A percentile compares a stretch with the other conserved stretches of the same genome.
Conservation (phyloP, 345 rosid species). For the Boechera divaricarpa region DNA sequence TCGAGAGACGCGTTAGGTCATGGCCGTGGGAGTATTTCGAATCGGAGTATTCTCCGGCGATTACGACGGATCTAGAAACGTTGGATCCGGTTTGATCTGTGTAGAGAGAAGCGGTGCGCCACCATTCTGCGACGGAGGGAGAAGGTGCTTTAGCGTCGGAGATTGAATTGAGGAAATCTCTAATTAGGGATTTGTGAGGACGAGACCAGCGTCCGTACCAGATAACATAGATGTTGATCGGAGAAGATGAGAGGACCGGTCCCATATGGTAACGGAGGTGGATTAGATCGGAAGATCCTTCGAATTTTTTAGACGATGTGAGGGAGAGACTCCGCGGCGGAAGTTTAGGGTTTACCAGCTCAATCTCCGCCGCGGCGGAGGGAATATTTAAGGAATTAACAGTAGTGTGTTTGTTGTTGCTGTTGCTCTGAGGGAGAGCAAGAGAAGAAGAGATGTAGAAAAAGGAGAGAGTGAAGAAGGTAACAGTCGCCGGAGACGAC, state of each 20-base stretch:
- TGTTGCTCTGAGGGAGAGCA: neutral
- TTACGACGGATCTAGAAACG: constrained; percentile 64
- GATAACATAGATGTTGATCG: constrained; percentile 81
- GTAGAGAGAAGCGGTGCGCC: constrained; percentile 87
- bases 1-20: constrained; percentile 72
- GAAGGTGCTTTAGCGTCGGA: constrained; percentile 53
- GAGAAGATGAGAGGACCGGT: constrained; percentile 86
- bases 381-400: constrained; percentile 45
- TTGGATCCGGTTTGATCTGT: constrained; percentile 96
- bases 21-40: constrained; percentile 62
- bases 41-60: constrained; percentile 80
- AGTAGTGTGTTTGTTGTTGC: neutral
- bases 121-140: constrained; percentile 87
- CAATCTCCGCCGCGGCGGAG: constrained; percentile 21
- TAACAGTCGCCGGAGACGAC: constrained; percentile 41
- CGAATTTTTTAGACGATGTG: constrained; percentile 66
- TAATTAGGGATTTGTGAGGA: constrained; percentile 69
- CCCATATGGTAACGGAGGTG: constrained; percentile 99
- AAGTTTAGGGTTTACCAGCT: constrained; percentile 69
- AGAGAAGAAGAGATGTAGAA: constrained; percentile 11
- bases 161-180: constrained; percentile 79
- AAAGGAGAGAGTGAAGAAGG: constrained; percentile 6
- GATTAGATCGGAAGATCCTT: constrained; percentile 85
- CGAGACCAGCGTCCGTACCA: constrained; percentile 91
- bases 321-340: constrained; percentile 62